Conservation (phyloP, 805 yeast species). For the Metschnikowia vanudenii region DNA sequence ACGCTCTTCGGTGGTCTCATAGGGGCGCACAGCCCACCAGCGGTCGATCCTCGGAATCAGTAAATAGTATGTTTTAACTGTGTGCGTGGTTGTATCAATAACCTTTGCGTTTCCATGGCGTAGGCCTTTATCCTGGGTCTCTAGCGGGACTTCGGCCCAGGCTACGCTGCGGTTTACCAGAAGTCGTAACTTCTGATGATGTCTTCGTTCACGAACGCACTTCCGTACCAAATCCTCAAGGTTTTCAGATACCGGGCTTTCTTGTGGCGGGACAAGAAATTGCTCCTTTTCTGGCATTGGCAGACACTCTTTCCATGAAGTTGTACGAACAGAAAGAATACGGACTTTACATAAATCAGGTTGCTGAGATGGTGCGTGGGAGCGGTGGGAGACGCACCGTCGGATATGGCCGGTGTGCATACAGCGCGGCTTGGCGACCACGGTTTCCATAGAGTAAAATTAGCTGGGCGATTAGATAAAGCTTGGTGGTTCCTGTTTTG, state of each 20-base stretch:
- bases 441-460: too few relatives aligned
- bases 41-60: conserved; percentile 2
- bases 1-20: conserved; percentile 4
- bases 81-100: too few relatives aligned
- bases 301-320: background rate
- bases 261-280: background rate
- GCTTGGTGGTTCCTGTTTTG: too few relatives aligned
- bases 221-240: background rate
- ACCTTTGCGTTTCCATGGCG: too few relatives aligned
- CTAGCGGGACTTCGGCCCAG: background rate
- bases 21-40: conserved; percentile 1
- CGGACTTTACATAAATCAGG: background rate
- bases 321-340: background rate
- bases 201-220: background rate
- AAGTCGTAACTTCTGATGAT: background rate
- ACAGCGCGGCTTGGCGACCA: too few relatives aligned
- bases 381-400: too few relatives aligned
- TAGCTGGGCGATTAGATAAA: too few relatives aligned
- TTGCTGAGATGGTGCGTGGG: too few relatives aligned
- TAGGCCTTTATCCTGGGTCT: background rate
- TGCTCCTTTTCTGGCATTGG: conserved; percentile 1
- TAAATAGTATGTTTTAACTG: background rate
- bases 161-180: background rate
- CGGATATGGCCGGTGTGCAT: too few relatives aligned
- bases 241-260: too few relatives aligned